Conservation (phyloP, 2,329 filamentous ascomycete species). For the Clarireedia homoeocarpa region DNA sequence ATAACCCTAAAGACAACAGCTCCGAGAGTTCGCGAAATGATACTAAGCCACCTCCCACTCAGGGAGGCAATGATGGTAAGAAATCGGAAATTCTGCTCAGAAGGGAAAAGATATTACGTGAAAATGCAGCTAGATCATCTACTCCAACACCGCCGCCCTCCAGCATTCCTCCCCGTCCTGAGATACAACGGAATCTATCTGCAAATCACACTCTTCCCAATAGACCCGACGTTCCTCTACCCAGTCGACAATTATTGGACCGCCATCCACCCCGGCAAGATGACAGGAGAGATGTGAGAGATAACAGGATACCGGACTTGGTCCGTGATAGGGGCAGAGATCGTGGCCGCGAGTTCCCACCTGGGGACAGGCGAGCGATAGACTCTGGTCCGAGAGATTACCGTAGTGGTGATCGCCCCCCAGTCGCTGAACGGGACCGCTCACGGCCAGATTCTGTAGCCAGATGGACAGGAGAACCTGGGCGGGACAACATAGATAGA, state of each 20-base stretch:
- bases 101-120: constrained; percentile 24
- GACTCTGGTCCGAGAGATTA: constrained; percentile 24
- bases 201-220: constrained; percentile 23
- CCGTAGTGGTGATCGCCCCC: constrained; percentile 19
- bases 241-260: constrained; percentile 23
- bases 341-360: constrained; percentile 24
- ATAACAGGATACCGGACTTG: constrained; percentile 18
- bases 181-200: constrained; percentile 14
- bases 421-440: constrained; percentile 22
- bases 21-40: constrained; percentile 11
- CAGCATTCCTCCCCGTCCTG: constrained; percentile 19
- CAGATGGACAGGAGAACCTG: constrained; percentile 25
- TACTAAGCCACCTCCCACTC: constrained; percentile 11
- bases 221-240: constrained; percentile 28
- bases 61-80: constrained; percentile 13
- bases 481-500: constrained; percentile 25
- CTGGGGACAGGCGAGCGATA: constrained; percentile 22
- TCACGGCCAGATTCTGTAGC: constrained; percentile 22
- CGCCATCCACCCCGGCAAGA: constrained; percentile 24
- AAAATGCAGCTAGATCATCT: constrained; percentile 22
- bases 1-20: constrained; percentile 1
- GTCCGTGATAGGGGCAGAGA: constrained; percentile 25
- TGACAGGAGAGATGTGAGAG: constrained; percentile 27
- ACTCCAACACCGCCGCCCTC: constrained; percentile 13
- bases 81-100: constrained; percentile 24